phyloP scores from a whole-genome alignment of 1,284 basidiomycete species.

The Inonotus hispidus region DNA sequence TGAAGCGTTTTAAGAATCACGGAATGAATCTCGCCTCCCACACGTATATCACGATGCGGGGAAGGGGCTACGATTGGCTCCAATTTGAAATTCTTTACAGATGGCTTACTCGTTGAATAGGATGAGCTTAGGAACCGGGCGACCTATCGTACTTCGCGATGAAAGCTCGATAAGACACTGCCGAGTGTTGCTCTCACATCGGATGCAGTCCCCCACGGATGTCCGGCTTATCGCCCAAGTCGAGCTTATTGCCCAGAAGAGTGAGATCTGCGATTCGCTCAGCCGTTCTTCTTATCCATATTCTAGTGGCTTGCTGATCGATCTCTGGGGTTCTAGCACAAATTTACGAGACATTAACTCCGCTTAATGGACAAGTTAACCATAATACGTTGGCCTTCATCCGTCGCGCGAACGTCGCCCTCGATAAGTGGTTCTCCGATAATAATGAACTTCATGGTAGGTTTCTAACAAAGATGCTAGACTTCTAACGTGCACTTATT shows the following conservation, averaged over 20 bases:
- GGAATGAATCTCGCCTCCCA: not conserved
- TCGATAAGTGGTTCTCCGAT: constrained; percentile 87
- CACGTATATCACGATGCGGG: not conserved
- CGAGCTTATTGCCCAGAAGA: constrained; percentile 88
- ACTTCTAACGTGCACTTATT: not conserved
- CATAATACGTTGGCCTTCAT: constrained; percentile 82
- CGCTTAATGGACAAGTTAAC: constrained; percentile 83
- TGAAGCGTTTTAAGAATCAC: not conserved
- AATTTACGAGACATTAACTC: constrained; percentile 84
- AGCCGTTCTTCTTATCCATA: not conserved
- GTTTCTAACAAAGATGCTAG: not conserved
- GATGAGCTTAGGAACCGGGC: constrained; percentile 86
- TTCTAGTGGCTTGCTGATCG: not conserved
- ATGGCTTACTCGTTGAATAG: constrained; percentile 35
- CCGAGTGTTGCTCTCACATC: constrained; percentile 74
- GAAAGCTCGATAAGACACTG: constrained; percentile 84
- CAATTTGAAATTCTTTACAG: not conserved
- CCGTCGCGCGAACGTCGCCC: constrained; percentile 74
- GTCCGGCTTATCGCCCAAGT: constrained; percentile 82
- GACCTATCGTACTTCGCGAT: constrained; percentile 84
- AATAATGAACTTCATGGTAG: constrained; percentile 75
- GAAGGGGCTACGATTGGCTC: not conserved
- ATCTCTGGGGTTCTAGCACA: constrained; percentile 49
- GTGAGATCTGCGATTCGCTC: constrained; percentile 36
- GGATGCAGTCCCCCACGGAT: constrained; percentile 80